These are phyloP conservation scores for Cordyceps cicadae DNA, from an alignment of 2,329 filamentous ascomycete species.

Conservation along the genomic window DNA sequence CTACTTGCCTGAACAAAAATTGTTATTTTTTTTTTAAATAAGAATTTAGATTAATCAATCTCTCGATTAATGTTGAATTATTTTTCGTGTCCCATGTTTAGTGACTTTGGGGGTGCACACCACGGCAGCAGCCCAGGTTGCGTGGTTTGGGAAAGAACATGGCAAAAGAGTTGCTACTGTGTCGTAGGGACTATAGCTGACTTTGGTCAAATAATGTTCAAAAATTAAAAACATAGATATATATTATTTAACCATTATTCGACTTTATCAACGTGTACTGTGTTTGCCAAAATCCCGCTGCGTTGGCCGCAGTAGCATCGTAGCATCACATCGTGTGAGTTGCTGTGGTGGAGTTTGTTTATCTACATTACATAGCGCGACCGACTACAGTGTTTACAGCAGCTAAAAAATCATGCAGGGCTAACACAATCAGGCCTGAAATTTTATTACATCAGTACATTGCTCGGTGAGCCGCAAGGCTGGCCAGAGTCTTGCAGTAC, in stretches of 20 bases:
- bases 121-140: neutral
- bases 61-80: no score
- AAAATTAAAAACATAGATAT: no score
- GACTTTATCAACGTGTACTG: neutral
- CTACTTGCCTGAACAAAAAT: neutral
- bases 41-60: no score
- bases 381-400: neutral
- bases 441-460: neutral
- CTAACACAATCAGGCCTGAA: neutral
- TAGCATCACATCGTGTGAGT: neutral
- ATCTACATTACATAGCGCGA: neutral
- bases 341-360: constrained; percentile 2
- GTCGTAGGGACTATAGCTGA: no score
- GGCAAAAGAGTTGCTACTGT: no score
- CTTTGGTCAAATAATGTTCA: no score
- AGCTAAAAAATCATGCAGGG: neutral
- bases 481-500: neutral
- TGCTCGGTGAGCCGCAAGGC: no score
- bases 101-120: neutral
- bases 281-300: neutral
- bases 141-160: no score
- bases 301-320: neutral
- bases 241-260: neutral
- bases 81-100: no score
- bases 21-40: no score